Base-by-base conservation (phyloP, 352 stramenopile genomes). In the Halophytophthora batemanensis region DNA sequence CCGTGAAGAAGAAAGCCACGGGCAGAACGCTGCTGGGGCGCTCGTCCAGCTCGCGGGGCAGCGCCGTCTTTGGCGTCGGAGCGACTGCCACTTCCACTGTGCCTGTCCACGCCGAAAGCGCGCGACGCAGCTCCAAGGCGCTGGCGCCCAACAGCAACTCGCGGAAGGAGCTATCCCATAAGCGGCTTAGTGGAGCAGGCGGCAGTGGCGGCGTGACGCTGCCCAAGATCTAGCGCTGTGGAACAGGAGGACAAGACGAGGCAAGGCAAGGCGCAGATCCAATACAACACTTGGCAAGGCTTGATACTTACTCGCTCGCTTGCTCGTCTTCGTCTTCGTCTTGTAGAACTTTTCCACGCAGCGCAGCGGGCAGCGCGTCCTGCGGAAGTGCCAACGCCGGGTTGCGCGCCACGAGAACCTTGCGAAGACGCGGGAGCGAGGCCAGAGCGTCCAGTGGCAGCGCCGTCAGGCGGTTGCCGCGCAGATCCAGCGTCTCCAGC, bases 401-500 rank as follows among this genome's bases (percentile, higher is more conserved):
- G 53, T 93, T 93, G 11, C 75, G 71, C 0, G 52, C 53, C 7
- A 90, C 58, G 12, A 50, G 65, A 19, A 90, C 33, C 34, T 71
- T 52, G 13, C 61, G 33, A 3, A 93, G 61, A 19, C 62, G 50
- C 1, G 29, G 45, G 6, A 90, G 52, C 36, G 61, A 51, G 33
- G 72, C 61, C 4, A 90, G 47, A 15, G 73, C 58, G 29, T 73
- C 28, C 12, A 75, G 50, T 0, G 77, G 73, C 28, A 93, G 50
- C 4, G 29, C 52, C 19, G 45, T 19, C 13, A 91, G 68, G 22
- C 50, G 50, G 46, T 94, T 94, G 38, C 73, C 53, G 10, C 71
- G 50, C 45, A 92, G 21, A 36, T 88, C 80, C 42, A 93, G 79
- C 47, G 64, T 74, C 53, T 86, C 42, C 10, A 93, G 69, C 40